A percentile compares a stretch with the other conserved stretches of the same genome.
These are phyloP conservation scores for Talaromyces stipitatus DNA, from an alignment of 495 filamentous ascomycete genomes.

Conservation along the genomic window DNA sequence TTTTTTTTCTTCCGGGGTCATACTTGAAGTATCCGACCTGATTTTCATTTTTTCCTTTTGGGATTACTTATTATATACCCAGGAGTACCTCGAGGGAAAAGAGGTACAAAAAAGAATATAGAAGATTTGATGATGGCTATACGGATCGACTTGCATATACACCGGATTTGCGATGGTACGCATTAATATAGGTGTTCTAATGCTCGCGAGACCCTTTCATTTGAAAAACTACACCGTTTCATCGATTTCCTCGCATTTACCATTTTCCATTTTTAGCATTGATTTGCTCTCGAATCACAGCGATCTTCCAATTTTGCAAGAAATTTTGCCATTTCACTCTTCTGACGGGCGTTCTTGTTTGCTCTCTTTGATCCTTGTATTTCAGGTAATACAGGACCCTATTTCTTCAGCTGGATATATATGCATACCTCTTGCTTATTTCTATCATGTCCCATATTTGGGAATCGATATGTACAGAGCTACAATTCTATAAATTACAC, in stretches of 20 bases:
- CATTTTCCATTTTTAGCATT: background rate
- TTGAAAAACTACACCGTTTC: background rate
- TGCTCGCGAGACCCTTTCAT: background rate
- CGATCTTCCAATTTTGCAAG: background rate
- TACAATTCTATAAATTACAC: too few relatives aligned
- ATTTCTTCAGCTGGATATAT: too few relatives aligned
- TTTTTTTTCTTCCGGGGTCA: too few relatives aligned
- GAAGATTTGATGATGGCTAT: background rate
- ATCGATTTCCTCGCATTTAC: background rate
- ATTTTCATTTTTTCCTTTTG: background rate
- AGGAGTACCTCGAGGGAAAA: background rate
- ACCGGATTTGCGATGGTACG: background rate
- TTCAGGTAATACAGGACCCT: too few relatives aligned
- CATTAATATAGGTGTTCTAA: background rate
- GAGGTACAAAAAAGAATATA: background rate
- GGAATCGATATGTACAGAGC: too few relatives aligned
- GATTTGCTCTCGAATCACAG: background rate
- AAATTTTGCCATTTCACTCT: background rate
- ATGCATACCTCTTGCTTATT: too few relatives aligned
- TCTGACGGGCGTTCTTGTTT: background rate
- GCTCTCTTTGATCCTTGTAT: too few relatives aligned
- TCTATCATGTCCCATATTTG: too few relatives aligned
- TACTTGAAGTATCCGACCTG: background rate
- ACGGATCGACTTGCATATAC: background rate
- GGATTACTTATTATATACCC: background rate